Evolutionary conservation across 169 alveolate species (phyloP).

Genomic region (Plasmodium billcollinsi): DNA sequence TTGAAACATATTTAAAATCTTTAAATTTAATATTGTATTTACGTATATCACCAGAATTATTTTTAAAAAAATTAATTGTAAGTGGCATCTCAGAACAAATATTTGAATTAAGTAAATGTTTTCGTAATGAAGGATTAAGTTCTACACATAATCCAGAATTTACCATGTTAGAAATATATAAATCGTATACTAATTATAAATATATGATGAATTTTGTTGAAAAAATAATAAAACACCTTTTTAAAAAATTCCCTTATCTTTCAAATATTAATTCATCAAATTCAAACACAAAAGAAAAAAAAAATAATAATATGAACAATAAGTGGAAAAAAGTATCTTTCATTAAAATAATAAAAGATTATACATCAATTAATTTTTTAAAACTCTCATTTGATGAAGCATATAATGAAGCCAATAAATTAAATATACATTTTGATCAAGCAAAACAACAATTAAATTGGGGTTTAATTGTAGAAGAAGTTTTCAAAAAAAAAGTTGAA

Average conservation of each 20-base stretch:
- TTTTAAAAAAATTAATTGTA: slow-evolving; percentile 92
- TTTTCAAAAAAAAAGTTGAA: slow-evolving; percentile 77
- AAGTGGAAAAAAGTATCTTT: slow-evolving; percentile 47
- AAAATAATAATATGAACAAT: slow-evolving; percentile 2
- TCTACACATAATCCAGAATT: slow-evolving; percentile 95
- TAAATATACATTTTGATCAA: slow-evolving; percentile 50
- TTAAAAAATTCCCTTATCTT: slow-evolving; percentile 3
- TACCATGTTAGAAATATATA: slow-evolving; percentile 94
- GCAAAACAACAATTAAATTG: slow-evolving; percentile 51
- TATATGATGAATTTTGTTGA: slow-evolving; percentile 94
- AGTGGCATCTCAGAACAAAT: slow-evolving; percentile 94
- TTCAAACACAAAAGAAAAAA: not conserved
- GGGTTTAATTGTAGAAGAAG: slow-evolving; percentile 78
- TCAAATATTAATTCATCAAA: not conserved
- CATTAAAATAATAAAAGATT: slow-evolving; percentile 41
- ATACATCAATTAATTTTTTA: slow-evolving; percentile 26
- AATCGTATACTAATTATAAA: slow-evolving; percentile 94
- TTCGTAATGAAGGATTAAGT: slow-evolving; percentile 95
- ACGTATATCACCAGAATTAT: slow-evolving; percentile 97
- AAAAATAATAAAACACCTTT: slow-evolving; percentile 88
- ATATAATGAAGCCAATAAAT: slow-evolving; percentile 54
- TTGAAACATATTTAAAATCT: slow-evolving; percentile 93
- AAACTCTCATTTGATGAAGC: slow-evolving; percentile 71
- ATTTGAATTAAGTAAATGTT: slow-evolving; percentile 95
- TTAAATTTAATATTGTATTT: slow-evolving; percentile 91